A percentile compares a stretch with the other conserved stretches of the same genome.
Conservation (phyloP, 495 filamentous ascomycete genomes). For the Penicillium malachiteum region DNA sequence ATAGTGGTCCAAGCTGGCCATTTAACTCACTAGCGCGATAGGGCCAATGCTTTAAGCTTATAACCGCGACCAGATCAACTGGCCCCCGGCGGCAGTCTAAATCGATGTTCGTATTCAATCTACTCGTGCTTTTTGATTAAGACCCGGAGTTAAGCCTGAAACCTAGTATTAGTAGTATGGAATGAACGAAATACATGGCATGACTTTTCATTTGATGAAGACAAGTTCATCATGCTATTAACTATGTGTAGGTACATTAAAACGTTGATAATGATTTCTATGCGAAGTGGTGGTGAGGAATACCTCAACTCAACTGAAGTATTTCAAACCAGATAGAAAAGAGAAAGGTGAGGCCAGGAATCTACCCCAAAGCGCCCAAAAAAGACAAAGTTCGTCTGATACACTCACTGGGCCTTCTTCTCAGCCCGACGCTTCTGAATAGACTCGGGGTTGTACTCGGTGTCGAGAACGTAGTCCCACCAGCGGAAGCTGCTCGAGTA, state of each 20-base stretch:
- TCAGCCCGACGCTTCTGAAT: constrained; percentile 72
- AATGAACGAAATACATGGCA: neutral
- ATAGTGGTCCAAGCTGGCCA: too few relatives aligned
- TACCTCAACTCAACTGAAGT: neutral
- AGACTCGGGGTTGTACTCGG: constrained; percentile 86
- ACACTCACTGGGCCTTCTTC: constrained; percentile 50
- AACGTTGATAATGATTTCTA: constrained; percentile 5
- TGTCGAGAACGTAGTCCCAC: constrained; percentile 96
- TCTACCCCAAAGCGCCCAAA: too few relatives aligned
- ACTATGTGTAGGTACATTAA: constrained; percentile 2
- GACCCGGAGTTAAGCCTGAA: too few relatives aligned
- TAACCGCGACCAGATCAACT: too few relatives aligned
- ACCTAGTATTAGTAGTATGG: too few relatives aligned
- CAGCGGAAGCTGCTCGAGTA: constrained; percentile 97
- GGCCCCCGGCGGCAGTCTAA: too few relatives aligned
- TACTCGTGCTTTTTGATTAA: too few relatives aligned
- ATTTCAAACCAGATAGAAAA: neutral
- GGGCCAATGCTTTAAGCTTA: too few relatives aligned
- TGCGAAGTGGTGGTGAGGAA: neutral
- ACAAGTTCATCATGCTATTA: constrained; percentile 5
- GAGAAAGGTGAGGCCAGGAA: too few relatives aligned
- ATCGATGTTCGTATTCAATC: too few relatives aligned
- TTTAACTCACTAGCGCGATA: too few relatives aligned
- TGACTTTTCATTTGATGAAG: neutral
- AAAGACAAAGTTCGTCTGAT: neutral